Conservation (phyloP, 2,329 filamentous ascomycete genomes). For the Cercospora sp. region DNA sequence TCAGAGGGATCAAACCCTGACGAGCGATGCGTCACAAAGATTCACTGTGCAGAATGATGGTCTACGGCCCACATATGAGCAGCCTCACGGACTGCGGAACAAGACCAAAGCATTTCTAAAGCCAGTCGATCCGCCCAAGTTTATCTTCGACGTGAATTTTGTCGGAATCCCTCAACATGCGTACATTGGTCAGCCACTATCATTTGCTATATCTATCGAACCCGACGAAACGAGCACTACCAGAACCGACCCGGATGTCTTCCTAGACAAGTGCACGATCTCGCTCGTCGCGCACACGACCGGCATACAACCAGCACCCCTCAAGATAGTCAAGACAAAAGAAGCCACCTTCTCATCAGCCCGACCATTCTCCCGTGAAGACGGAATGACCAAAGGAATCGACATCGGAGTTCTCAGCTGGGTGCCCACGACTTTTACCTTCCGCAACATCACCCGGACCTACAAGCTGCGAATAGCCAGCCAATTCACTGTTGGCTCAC, state of each 20-base stretch:
- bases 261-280: slow-evolving; percentile 20
- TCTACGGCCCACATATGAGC: slow-evolving; percentile 6
- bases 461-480: slow-evolving; percentile 22
- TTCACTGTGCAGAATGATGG: slow-evolving; percentile 18
- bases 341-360: slow-evolving; percentile 9
- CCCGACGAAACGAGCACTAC: slow-evolving; percentile 14
- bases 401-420: slow-evolving; percentile 18
- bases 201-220: slow-evolving; percentile 12
- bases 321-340: slow-evolving; percentile 18
- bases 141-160: slow-evolving; percentile 15
- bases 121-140: slow-evolving; percentile 14
- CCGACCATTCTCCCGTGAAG: slow-evolving; percentile 16
- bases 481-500: slow-evolving; percentile 19
- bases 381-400: slow-evolving; percentile 16
- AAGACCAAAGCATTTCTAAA: slow-evolving; percentile 23
- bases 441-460: slow-evolving; percentile 11
- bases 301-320: slow-evolving; percentile 13
- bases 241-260: slow-evolving; percentile 14
- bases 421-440: slow-evolving; percentile 17
- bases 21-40: slow-evolving; percentile 6
- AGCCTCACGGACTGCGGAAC: slow-evolving; percentile 18
- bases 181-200: slow-evolving; percentile 18
- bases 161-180: slow-evolving; percentile 15
- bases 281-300: slow-evolving; percentile 21
- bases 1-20: slow-evolving; percentile 6